These are phyloP conservation scores for Verticillium tricorpus DNA, from an alignment of 2,329 filamentous ascomycete genomes.

Conservation along the genomic window DNA sequence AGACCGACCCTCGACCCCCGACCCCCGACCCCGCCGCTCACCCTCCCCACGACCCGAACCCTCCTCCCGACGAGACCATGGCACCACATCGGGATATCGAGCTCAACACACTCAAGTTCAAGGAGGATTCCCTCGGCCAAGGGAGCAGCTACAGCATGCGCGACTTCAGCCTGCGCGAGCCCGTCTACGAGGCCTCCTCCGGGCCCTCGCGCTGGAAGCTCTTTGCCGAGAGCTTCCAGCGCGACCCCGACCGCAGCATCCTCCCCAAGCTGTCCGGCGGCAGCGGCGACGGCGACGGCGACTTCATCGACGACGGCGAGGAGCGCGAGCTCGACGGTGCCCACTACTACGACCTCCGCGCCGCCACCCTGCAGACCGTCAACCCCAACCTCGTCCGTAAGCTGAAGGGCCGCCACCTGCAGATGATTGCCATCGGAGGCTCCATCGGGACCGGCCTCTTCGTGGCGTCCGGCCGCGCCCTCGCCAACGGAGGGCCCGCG, in stretches of 20 bases:
- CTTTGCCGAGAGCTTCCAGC: constrained; percentile 59
- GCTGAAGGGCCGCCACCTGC: constrained; percentile 79
- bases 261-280: constrained; percentile 35
- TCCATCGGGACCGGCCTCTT: constrained; percentile 90
- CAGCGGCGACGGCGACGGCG: constrained; percentile 29
- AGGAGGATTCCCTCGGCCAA: constrained; percentile 50
- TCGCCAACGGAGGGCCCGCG: constrained; percentile 71
- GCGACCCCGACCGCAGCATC: constrained; percentile 49
- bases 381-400: constrained; percentile 70
- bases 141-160: constrained; percentile 49
- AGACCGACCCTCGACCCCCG: neutral
- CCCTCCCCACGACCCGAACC: neutral
- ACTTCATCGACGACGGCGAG: constrained; percentile 22
- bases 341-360: constrained; percentile 51
- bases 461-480: constrained; percentile 71
- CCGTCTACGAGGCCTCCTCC: constrained; percentile 35
- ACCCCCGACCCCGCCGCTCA: too few relatives aligned
- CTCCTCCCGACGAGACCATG: constrained; percentile 20
- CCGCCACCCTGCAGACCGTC: constrained; percentile 68
- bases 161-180: constrained; percentile 43
- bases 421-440: constrained; percentile 97
- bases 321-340: constrained; percentile 28
- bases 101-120: constrained; percentile 54
- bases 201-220: constrained; percentile 31
- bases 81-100: constrained; percentile 41